These are phyloP conservation scores for Colletotrichum gloeosporioides DNA, from an alignment of 2,329 filamentous ascomycete species.

Conservation along the genomic window DNA sequence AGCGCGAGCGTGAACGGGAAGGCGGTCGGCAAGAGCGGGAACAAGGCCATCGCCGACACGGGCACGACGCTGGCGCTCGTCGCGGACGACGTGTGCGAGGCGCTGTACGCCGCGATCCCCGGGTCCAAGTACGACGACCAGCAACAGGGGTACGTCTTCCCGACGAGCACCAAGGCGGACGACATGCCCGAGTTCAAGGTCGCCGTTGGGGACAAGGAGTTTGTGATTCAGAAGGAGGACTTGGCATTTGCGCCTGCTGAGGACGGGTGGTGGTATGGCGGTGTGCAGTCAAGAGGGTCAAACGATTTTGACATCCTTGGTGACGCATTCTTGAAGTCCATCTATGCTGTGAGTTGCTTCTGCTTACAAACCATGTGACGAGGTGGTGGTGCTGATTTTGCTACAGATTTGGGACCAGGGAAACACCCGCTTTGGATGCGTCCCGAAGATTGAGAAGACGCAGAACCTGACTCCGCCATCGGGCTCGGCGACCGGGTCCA, in stretches of 20 bases:
- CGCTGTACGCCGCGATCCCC: slow-evolving; percentile 28
- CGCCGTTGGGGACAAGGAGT: slow-evolving; percentile 60
- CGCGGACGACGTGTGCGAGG: slow-evolving; percentile 24
- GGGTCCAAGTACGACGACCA: slow-evolving; percentile 24
- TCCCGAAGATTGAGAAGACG: slow-evolving; percentile 13
- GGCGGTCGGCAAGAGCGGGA: slow-evolving; percentile 37
- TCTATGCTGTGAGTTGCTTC: slow-evolving; percentile 11
- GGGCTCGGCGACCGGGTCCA: neutral
- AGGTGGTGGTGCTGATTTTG: neutral
- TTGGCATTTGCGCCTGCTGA: slow-evolving; percentile 10
- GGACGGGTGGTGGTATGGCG: slow-evolving; percentile 13
- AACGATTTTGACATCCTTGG: slow-evolving; percentile 17
- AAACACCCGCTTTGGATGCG: slow-evolving; percentile 15
- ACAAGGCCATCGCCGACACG: slow-evolving; percentile 59
- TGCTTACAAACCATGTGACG: neutral
- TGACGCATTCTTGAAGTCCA: slow-evolving; percentile 13
- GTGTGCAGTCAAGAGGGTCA: slow-evolving; percentile 15
- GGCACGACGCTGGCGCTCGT: slow-evolving; percentile 69
- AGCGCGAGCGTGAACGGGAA: slow-evolving; percentile 59
- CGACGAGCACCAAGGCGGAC: slow-evolving; percentile 38
- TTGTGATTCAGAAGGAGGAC: slow-evolving; percentile 14
- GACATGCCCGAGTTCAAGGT: slow-evolving; percentile 54
- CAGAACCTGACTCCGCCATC: neutral
- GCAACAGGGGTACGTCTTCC: slow-evolving; percentile 40
- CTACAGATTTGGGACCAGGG: slow-evolving; percentile 15